phyloP scores from a whole-genome alignment of 306 rosid genomes.

The Potentilla sterilis region DNA sequence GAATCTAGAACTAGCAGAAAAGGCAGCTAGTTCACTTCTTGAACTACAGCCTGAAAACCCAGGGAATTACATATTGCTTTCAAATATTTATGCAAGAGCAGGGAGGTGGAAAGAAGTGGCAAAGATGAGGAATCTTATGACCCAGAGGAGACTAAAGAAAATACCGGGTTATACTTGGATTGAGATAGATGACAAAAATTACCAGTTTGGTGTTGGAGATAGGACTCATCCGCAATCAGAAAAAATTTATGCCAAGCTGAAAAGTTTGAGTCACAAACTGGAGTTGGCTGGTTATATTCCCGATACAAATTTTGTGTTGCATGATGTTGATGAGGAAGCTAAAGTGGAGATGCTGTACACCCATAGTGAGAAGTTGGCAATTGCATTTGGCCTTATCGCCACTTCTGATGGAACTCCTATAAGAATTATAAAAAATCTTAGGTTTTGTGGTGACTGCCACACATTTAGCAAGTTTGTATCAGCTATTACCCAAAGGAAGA shows the following conservation, averaged over 20 bases:
- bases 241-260: conserved; percentile 51
- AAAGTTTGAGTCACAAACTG: conserved; percentile 46
- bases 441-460: conserved; percentile 87
- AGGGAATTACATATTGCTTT: conserved; percentile 68
- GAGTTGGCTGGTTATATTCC: conserved; percentile 66
- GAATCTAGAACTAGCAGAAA: conserved; percentile 63
- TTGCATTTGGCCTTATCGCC: conserved; percentile 66
- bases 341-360: conserved; percentile 57
- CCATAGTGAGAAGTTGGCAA: conserved; percentile 77
- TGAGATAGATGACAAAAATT: conserved; percentile 50
- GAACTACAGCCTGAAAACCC: conserved; percentile 62
- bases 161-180: conserved; percentile 77
- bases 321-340: conserved; percentile 79
- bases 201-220: conserved; percentile 63
- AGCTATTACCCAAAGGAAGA: conserved; percentile 42
- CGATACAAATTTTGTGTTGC: conserved; percentile 58
- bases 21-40: conserved; percentile 58
- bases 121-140: conserved; percentile 54
- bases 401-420: conserved; percentile 45
- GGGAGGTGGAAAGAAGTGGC: conserved; percentile 72
- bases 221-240: conserved; percentile 58
- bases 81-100: conserved; percentile 74
- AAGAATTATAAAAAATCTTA: conserved; percentile 71
- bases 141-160: conserved; percentile 59
- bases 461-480: conserved; percentile 66